A percentile compares a stretch with the other conserved stretches of the same genome.
Conservation (phyloP, 169 alveolate genomes). For the Besnoitia besnoiti region DNA sequence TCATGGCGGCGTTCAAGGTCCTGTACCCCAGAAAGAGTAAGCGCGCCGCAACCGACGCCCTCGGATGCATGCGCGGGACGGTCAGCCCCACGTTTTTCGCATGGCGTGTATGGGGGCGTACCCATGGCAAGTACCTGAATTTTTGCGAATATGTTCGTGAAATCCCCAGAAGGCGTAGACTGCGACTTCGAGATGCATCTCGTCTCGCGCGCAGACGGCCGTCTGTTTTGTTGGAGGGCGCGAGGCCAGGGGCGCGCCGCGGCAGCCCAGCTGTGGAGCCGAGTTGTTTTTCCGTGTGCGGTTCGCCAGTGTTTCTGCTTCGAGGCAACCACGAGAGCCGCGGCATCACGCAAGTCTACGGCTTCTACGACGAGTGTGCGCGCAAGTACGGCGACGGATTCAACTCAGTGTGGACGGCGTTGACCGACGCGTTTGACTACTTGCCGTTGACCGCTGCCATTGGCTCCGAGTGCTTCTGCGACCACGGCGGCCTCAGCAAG, state of each 20-base stretch:
- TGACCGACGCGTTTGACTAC: conserved; percentile 96
- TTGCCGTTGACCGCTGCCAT: conserved; percentile 96
- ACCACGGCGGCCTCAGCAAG: conserved; percentile 96
- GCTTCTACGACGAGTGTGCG: conserved; percentile 99
- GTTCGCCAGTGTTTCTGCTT: conserved; percentile 84
- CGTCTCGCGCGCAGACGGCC: too few relatives aligned
- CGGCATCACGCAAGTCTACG: conserved; percentile 98
- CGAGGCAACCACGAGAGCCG: conserved; percentile 99
- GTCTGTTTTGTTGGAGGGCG: too few relatives aligned
- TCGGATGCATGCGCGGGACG: too few relatives aligned
- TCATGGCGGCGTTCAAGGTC: conserved; percentile 76
- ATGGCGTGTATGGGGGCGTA: too few relatives aligned
- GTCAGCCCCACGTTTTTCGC: too few relatives aligned
- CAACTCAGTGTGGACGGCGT: conserved; percentile 53
- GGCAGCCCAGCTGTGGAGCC: too few relatives aligned
- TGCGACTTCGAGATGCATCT: too few relatives aligned
- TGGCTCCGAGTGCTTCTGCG: conserved; percentile 95
- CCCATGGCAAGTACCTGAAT: too few relatives aligned
- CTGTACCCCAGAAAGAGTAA: conserved; percentile 43
- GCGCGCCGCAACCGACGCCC: too few relatives aligned
- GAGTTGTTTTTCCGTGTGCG: neutral
- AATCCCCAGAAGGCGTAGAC: too few relatives aligned
- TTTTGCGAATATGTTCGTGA: too few relatives aligned
- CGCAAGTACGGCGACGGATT: conserved; percentile 95
- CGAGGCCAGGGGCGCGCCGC: too few relatives aligned